These are phyloP conservation scores for Mrakiaceae sp. DNA, from an alignment of 1,284 basidiomycete genomes.

Conservation along the genomic window DNA sequence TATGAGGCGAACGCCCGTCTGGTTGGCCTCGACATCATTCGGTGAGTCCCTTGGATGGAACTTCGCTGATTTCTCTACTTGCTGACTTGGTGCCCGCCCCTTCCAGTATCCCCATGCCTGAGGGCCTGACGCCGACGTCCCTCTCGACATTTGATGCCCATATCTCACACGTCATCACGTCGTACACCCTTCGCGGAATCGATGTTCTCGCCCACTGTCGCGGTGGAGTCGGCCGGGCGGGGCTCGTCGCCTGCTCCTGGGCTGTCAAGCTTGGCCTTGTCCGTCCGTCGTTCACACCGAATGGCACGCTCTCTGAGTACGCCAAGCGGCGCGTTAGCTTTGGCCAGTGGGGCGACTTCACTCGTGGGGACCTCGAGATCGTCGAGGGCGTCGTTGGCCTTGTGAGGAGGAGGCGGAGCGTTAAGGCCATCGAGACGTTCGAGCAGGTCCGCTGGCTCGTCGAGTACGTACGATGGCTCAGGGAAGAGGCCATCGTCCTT, in stretches of 20 bases:
- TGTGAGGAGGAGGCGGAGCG: constrained; percentile 59
- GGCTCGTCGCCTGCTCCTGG: constrained; percentile 87
- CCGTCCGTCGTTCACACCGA: background rate
- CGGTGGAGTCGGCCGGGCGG: constrained; percentile 88
- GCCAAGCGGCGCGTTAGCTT: background rate
- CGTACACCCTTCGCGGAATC: constrained; percentile 63
- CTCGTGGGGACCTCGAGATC: constrained; percentile 29
- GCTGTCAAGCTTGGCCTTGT: constrained; percentile 76
- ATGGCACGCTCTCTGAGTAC: background rate
- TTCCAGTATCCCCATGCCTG: constrained; percentile 61
- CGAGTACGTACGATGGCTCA: constrained; percentile 61
- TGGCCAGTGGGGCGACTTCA: background rate
- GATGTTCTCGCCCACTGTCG: constrained; percentile 82
- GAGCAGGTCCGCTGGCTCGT: constrained; percentile 79
- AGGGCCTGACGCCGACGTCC: constrained; percentile 71
- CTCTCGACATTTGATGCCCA: constrained; percentile 54
- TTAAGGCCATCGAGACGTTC: constrained; percentile 80
- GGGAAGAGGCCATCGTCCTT: constrained; percentile 20
- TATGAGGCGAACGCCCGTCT: constrained; percentile 54
- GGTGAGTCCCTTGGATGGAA: constrained; percentile 30
- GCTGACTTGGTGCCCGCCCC: background rate
- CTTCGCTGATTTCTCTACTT: background rate
- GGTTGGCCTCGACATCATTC: constrained; percentile 64
- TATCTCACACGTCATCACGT: constrained; percentile 55
- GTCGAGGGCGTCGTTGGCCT: constrained; percentile 63